A percentile compares a stretch with the other conserved stretches of the same genome.
These are phyloP conservation scores for Aspergillus sclerotialis DNA, from an alignment of 2,329 filamentous ascomycete genomes.

Conservation along the genomic window DNA sequence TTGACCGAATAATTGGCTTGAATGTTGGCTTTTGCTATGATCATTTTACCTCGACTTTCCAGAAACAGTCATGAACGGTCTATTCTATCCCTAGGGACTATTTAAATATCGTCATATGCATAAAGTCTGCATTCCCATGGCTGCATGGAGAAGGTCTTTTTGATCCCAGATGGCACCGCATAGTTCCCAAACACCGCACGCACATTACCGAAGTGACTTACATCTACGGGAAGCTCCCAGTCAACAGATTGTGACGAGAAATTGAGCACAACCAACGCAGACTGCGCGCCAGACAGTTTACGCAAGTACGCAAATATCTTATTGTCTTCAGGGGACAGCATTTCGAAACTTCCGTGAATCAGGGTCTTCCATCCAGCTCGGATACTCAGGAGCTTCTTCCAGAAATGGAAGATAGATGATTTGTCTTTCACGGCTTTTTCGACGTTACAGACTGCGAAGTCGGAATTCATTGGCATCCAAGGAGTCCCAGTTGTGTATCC, in stretches of 20 bases:
- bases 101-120: too few species aligned
- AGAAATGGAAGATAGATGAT: constrained; percentile 51
- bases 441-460: constrained; percentile 36
- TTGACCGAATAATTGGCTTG: too few species aligned
- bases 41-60: too few species aligned
- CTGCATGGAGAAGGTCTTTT: too few species aligned
- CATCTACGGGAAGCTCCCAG: too few species aligned
- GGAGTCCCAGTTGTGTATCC: constrained; percentile 55
- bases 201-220: too few species aligned
- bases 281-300: constrained; percentile 10
- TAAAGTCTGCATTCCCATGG: too few species aligned
- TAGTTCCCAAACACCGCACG: too few species aligned
- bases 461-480: constrained; percentile 55
- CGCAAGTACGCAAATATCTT: constrained; percentile 15
- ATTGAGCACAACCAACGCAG: constrained; percentile 13
- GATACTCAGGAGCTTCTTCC: constrained; percentile 46
- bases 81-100: too few species aligned
- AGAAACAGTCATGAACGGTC: too few species aligned
- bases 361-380: constrained; percentile 52
- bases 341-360: constrained; percentile 15
- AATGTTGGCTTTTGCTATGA: too few species aligned
- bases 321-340: constrained; percentile 14
- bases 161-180: too few species aligned
- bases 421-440: constrained; percentile 43
- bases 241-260: constrained; percentile 7